A percentile compares a stretch with the other conserved stretches of the same genome.
These are phyloP conservation scores for Articulospora tetracladia DNA, from an alignment of 495 filamentous ascomycete genomes.

Conservation along the genomic window DNA sequence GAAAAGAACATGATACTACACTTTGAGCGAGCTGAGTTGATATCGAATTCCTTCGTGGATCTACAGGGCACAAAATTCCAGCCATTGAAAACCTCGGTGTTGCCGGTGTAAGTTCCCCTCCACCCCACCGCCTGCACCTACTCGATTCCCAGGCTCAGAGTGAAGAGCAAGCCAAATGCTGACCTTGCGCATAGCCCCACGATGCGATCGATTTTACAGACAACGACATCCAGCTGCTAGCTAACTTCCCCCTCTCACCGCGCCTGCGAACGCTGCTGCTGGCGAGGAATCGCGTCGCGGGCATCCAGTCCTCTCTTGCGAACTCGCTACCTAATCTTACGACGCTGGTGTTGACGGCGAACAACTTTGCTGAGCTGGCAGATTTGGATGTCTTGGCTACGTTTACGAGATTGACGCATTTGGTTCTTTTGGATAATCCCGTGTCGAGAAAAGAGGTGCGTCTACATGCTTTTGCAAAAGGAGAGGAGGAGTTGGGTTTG, in stretches of 20 bases:
- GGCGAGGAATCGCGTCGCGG: constrained; percentile 80
- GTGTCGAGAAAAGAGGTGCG: constrained; percentile 88
- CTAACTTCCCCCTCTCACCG: constrained; percentile 92
- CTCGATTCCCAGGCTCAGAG: background rate
- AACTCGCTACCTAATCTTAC: constrained; percentile 72
- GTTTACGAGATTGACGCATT: constrained; percentile 68
- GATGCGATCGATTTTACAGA: constrained; percentile 98
- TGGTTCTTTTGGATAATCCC: constrained; percentile 82
- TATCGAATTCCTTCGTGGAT: constrained; percentile 52
- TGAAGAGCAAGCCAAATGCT: background rate
- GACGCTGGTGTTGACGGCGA: constrained; percentile 73
- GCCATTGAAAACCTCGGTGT: constrained; percentile 97
- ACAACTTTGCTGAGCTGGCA: constrained; percentile 72
- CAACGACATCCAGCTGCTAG: constrained; percentile 86
- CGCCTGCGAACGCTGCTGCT: constrained; percentile 82
- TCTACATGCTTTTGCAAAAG: constrained; percentile 4
- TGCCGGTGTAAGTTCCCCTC: constrained; percentile 64
- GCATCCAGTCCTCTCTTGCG: constrained; percentile 71
- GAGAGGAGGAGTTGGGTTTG: background rate
- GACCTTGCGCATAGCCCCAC: constrained; percentile 50
- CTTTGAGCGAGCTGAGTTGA: constrained; percentile 80
- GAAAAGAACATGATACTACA: constrained; percentile 97
- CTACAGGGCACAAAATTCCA: constrained; percentile 95
- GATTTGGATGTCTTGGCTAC: constrained; percentile 81
- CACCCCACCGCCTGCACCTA: constrained; percentile 1